Conservation (phyloP, 1,284 basidiomycete species). For the Papiliotrema flavescens region DNA sequence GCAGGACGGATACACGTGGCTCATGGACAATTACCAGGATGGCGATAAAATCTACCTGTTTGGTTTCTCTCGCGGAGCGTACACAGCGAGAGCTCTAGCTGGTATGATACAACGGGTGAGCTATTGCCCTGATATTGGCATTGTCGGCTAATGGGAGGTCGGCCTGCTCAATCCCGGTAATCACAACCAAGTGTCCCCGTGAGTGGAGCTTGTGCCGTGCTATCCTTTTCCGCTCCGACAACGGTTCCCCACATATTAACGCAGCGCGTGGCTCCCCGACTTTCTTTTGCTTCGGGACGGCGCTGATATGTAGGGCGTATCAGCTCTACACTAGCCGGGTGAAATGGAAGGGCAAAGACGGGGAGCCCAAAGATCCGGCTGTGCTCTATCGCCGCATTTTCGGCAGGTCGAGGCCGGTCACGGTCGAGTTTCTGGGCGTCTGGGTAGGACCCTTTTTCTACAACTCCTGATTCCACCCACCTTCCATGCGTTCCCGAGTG, state of each 20-base stretch:
- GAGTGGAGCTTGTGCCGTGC: constrained; percentile 8
- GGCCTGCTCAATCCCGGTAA: constrained; percentile 38
- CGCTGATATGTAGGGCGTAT: constrained; percentile 23
- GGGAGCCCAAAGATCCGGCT: neutral
- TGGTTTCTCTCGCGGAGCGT: constrained; percentile 49
- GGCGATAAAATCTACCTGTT: constrained; percentile 49
- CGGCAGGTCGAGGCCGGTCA: constrained; percentile 21
- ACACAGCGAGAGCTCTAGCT: constrained; percentile 47
- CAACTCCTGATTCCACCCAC: too few relatives aligned
- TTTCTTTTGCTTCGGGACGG: too few relatives aligned
- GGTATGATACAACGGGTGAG: constrained; percentile 40
- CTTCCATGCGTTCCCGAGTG: neutral
- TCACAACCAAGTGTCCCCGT: constrained; percentile 29
- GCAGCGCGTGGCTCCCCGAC: too few relatives aligned
- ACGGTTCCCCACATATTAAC: too few relatives aligned
- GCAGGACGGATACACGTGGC: constrained; percentile 22
- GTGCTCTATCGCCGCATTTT: constrained; percentile 21
- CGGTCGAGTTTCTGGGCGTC: constrained; percentile 41
- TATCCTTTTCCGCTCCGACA: too few relatives aligned
- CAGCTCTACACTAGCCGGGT: constrained; percentile 25
- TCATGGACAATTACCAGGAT: constrained; percentile 24
- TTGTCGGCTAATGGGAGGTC: constrained; percentile 20
- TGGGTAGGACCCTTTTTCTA: constrained; percentile 9
- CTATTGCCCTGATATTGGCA: neutral
- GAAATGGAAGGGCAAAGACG: neutral